Base-by-base conservation (phyloP, 495 filamentous ascomycete genomes). In the Hyaloscypha hepaticicola region DNA sequence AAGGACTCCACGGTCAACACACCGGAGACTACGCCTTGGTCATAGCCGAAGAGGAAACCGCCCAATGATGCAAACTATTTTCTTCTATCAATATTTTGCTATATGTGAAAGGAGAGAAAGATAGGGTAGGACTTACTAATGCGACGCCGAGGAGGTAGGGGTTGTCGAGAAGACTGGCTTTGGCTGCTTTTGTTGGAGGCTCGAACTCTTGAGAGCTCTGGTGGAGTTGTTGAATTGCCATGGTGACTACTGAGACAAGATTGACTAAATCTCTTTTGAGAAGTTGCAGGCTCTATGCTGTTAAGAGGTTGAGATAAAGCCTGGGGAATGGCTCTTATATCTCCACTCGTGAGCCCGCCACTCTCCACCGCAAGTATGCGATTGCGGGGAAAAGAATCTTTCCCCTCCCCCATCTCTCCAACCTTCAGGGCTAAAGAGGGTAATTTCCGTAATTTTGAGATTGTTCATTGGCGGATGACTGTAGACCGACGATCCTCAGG, bases 1-100 rank as follows among this genome's bases (percentile, higher is more conserved):
- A 77, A 77, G 22, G 75, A 75, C 52, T 78, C 71, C 78, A 82
- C 82, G 9, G 77, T 78, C 55, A 72, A 64, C 8, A 80, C 75
- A 63, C 79, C 78, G 28, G 74, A 73, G 72, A 87, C 81, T 28
- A 87, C 83, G 64, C 84, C 84, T 68, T 85, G 82, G 61, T 84
- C 80, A 72, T 83, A 80, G 6, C 38, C 38, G 27, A 27, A 76
- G 48, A 76, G 64, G n/a, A 79, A 73, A 67, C 84, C 83, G 66
- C 84, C 84, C 0, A 87, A 70, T 16, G 79, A 83, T 7, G 82
- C 82, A 65, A 85, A 83, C 38, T 45, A 19, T 45, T 16, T 45
- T 16, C 12, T 45, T 45, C 6, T 45, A 14, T 45, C 12, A 45
- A 45, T 16, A 45, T 45, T 19, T 19, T 45, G 38, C 7, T 4